phyloP scores from a whole-genome alignment of 2,329 filamentous ascomycete species.

The Exophiala viscosa region DNA sequence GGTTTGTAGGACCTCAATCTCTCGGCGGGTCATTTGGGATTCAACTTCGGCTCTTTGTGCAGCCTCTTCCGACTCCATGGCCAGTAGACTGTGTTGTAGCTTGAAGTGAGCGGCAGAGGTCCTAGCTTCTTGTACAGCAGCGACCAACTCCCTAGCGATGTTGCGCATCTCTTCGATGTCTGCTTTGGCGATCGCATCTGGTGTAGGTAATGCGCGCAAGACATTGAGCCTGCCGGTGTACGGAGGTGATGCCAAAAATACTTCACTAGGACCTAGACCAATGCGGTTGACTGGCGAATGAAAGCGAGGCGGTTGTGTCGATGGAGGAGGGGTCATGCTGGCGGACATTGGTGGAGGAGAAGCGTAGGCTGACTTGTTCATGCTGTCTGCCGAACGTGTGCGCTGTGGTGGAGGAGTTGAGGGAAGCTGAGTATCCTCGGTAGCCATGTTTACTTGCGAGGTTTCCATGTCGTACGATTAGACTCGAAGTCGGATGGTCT shows the following conservation, averaged over 20 bases:
- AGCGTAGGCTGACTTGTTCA: conserved; percentile 21
- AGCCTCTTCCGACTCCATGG: conserved; percentile 78
- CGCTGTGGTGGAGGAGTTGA: conserved; percentile 25
- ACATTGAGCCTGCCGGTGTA: conserved; percentile 42
- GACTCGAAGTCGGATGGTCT: background rate
- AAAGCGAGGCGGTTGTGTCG: conserved; percentile 24
- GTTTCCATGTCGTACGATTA: conserved; percentile 13
- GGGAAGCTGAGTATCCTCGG: conserved; percentile 8
- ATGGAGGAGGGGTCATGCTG: conserved; percentile 27
- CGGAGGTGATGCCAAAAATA: conserved; percentile 43
- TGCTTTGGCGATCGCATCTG: conserved; percentile 52
- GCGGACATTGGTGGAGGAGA: conserved; percentile 24
- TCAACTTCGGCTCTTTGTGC: conserved; percentile 85
- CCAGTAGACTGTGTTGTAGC: conserved; percentile 79
- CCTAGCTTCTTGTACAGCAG: conserved; percentile 62
- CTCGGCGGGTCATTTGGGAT: conserved; percentile 82
- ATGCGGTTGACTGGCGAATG: conserved; percentile 20
- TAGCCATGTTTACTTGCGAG: background rate
- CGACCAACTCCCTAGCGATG: conserved; percentile 53
- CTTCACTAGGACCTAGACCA: conserved; percentile 7
- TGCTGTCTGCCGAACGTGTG: conserved; percentile 21
- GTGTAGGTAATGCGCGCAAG: conserved; percentile 44
- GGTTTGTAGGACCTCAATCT: conserved; percentile 77
- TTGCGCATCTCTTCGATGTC: conserved; percentile 50
- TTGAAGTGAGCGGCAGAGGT: conserved; percentile 88